Evolutionary conservation across 148 eudicot species (phyloP), one percentile per base, ranked within the genome.

Genomic region (Oxyria digyna): DNA sequence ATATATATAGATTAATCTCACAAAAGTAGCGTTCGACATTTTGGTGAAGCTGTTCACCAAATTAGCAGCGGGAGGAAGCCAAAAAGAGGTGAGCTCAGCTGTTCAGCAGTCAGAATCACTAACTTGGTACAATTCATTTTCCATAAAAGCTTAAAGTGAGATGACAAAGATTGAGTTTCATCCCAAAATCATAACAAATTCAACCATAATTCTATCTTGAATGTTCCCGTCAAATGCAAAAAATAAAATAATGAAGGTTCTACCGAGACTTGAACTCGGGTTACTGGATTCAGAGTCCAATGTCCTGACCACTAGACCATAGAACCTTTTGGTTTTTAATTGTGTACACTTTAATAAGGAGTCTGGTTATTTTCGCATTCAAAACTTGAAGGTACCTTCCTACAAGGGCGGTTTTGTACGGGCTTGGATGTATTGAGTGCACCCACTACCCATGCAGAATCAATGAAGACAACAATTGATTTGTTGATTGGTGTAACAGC

Each of bases 1-100:
- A n/a, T n/a, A n/a, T n/a, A n/a, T n/a, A n/a, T n/a, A n/a, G n/a
- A n/a, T n/a, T n/a, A n/a, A n/a, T n/a, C n/a, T n/a, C n/a, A 35
- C 3, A 35, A 35, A 35, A 35, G 6, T 35, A 35, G 35, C 13
- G 35, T 57, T 57, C n/a, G n/a, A n/a, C n/a, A n/a, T n/a, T n/a
- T 57, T 57, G 64, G 64, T 57, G 64, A 57, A 27, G 64, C 64
- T 23, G 64, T 14, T 57, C 33, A 57, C 33, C 64, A 57, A 57
- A 57, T 21, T 8, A 52, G 9, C 59, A 52, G 21, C 13, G 26
- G 29, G 2, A 52, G 27, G 27, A 3, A 52, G 38, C 38, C 38
- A 35, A 35, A 35, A 35, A 6, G 38, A 35, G 38, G 6, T 35
- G 38, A 14, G 21, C 20, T 59, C 64, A 59, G 37, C 37, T 13